Conservation (phyloP, 148 eudicot genomes). For the Rhododendron williamsianum region DNA sequence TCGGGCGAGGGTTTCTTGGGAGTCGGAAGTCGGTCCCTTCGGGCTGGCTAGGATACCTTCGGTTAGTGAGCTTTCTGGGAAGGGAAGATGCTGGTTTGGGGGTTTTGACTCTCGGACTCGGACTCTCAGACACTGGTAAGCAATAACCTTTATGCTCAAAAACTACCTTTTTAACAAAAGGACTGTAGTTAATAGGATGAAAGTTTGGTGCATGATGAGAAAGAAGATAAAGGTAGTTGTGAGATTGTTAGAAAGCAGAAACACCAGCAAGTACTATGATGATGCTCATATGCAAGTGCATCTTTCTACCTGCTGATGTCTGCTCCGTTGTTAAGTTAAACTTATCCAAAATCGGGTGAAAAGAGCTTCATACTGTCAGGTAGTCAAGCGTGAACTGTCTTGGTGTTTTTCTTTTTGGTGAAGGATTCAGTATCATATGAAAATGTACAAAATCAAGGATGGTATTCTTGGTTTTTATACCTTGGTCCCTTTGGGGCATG, state of each 20-base stretch:
- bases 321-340: neutral
- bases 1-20: too few relatives aligned
- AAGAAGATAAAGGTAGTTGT: neutral
- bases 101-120: too few relatives aligned
- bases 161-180: neutral
- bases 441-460: neutral
- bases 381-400: neutral
- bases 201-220: neutral
- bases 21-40: too few relatives aligned
- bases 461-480: neutral
- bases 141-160: neutral
- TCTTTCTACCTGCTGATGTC: neutral
- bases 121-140: neutral
- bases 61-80: too few relatives aligned
- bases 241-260: neutral
- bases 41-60: too few relatives aligned
- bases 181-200: neutral
- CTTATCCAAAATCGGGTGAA: neutral
- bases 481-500: neutral
- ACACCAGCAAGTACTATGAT: neutral
- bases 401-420: neutral
- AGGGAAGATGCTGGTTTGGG: too few relatives aligned
- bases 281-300: neutral
- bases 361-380: neutral
- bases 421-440: neutral